phyloP scores from a whole-genome alignment of 257 asterid species.

The Jasminum sambac region DNA sequence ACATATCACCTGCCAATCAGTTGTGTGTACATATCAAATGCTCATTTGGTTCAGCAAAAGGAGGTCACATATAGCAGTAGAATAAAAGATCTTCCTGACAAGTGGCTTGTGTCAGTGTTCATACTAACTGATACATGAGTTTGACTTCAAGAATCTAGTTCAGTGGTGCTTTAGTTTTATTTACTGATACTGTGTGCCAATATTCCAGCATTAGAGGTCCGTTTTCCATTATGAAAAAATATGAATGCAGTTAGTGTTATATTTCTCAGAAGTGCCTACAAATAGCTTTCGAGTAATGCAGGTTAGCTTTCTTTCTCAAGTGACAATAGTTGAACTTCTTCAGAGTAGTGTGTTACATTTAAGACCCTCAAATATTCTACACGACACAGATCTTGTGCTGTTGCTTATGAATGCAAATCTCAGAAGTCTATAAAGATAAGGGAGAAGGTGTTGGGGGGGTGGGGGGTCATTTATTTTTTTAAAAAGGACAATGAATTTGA shows the following conservation, averaged over 20 bases:
- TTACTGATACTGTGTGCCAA: neutral
- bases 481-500: neutral
- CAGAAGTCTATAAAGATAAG: neutral
- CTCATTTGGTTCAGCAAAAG: neutral
- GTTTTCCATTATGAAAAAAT: neutral
- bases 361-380: neutral
- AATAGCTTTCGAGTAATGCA: neutral
- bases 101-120: neutral
- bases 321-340: neutral
- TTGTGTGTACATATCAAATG: neutral
- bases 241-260: neutral
- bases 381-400: slow-evolving; percentile 4
- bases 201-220: neutral
- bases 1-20: slow-evolving; percentile 62
- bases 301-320: slow-evolving; percentile 1
- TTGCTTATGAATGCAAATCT: slow-evolving; percentile 14
- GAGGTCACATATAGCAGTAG: neutral
- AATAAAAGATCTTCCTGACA: neutral
- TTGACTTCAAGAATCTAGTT: neutral
- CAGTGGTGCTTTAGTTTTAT: neutral
- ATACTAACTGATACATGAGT: neutral
- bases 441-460: too few relatives aligned
- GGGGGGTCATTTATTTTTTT: too few relatives aligned
- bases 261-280: slow-evolving; percentile 5
- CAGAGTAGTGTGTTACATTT: neutral